A percentile compares a stretch with the other conserved stretches of the same genome.
These are phyloP conservation scores for Sequoia sempervirens DNA, from an alignment of 75 land plant species.

Conservation along the genomic window DNA sequence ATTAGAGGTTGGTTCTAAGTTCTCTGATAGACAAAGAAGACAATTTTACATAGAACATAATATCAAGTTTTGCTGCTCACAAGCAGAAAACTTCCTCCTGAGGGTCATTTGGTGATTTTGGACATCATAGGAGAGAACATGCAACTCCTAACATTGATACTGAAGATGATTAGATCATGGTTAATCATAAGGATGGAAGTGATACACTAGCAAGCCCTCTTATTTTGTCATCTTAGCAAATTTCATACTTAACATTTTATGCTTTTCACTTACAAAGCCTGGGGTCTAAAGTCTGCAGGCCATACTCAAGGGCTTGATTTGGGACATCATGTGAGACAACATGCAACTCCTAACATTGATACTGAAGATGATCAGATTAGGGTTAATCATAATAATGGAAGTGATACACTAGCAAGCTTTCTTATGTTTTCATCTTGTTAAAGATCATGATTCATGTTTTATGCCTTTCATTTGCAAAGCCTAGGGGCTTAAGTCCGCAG, in stretches of 20 bases:
- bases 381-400: conserved; percentile 90
- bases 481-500: conserved; percentile 97
- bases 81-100: conserved; percentile 68
- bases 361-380: conserved; percentile 94
- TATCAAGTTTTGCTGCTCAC: conserved; percentile 92
- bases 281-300: conserved; percentile 95
- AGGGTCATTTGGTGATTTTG: conserved; percentile 89
- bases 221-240: conserved; percentile 94
- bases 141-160: conserved; percentile 98
- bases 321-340: conserved; percentile 93
- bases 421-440: conserved; percentile 93
- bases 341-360: conserved; percentile 97
- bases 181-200: conserved; percentile 92
- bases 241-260: conserved; percentile 93
- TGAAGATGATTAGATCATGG: conserved; percentile 88
- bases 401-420: conserved; percentile 92
- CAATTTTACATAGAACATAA: conserved; percentile 92
- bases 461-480: conserved; percentile 88
- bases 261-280: conserved; percentile 93
- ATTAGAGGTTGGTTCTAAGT: conserved; percentile 94
- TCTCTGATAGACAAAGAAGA: conserved; percentile 93
- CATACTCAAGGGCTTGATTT: conserved; percentile 69
- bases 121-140: conserved; percentile 98
- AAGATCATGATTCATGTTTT: conserved; percentile 91
- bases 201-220: conserved; percentile 94